Evolutionary conservation across 73 alveolate species (phyloP).

Genomic region (Paramecium bursaria): DNA sequence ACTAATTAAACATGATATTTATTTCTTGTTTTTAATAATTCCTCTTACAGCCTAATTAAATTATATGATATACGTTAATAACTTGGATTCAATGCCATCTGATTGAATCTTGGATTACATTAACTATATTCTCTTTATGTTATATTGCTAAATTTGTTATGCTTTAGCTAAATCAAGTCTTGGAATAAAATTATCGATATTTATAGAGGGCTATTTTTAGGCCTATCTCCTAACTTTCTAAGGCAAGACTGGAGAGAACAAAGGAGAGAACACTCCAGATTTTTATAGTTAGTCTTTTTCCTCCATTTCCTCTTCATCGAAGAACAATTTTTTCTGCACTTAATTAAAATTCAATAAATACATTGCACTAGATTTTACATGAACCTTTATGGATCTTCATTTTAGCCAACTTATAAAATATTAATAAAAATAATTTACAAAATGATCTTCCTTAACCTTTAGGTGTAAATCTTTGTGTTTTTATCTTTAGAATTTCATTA

Average conservation of each 20-base stretch:
- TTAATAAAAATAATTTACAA: not conserved
- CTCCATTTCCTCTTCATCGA: constrained; percentile 37
- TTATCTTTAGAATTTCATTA: constrained; percentile 40
- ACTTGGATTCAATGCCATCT: constrained; percentile 38
- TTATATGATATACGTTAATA: not conserved
- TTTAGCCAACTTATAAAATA: not conserved
- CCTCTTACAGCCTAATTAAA: constrained; percentile 13
- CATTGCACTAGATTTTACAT: constrained; percentile 52
- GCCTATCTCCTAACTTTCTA: constrained; percentile 26
- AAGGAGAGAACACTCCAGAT: constrained; percentile 50
- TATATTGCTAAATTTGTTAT: constrained; percentile 27
- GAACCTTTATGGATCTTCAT: constrained; percentile 52
- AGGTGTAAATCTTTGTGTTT: constrained; percentile 57
- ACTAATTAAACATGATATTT: constrained; percentile 61
- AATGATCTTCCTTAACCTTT: constrained; percentile 4
- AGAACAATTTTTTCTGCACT: constrained; percentile 45
- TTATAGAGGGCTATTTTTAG: not conserved
- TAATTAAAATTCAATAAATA: not conserved
- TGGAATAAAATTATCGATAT: constrained; percentile 10
- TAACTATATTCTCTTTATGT: constrained; percentile 35
- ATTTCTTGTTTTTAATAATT: constrained; percentile 28
- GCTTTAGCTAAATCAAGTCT: constrained; percentile 53
- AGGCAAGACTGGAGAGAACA: constrained; percentile 40
- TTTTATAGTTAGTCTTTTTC: constrained; percentile 28
- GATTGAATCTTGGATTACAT: not conserved